phyloP scores from a whole-genome alignment of 176 grass and related monocot genomes.

The Thalia dealbata region DNA sequence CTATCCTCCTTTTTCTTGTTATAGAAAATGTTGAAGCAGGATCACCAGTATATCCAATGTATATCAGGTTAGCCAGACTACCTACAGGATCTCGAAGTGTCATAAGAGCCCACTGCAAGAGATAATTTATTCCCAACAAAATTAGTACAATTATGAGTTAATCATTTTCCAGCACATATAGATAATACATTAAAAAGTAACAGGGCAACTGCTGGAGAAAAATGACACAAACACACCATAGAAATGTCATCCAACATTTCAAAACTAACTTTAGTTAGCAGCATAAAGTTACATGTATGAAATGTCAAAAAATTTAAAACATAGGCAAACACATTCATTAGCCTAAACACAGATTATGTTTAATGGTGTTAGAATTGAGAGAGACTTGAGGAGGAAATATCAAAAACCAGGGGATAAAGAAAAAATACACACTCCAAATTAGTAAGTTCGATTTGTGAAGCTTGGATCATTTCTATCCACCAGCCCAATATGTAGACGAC shows the following conservation, averaged over 20 bases:
- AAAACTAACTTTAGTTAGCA: neutral
- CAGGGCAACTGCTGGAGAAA: too few relatives aligned
- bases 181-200: neutral
- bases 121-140: neutral
- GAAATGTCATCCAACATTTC: too few relatives aligned
- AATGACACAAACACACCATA: too few relatives aligned
- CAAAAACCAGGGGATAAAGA: too few relatives aligned
- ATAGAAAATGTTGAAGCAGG: conserved; percentile 60
- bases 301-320: neutral
- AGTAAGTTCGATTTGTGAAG: too few relatives aligned
- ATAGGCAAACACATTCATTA: too few relatives aligned
- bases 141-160: neutral
- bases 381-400: too few relatives aligned
- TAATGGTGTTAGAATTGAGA: too few relatives aligned
- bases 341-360: too few relatives aligned
- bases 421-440: too few relatives aligned
- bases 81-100: conserved; percentile 74
- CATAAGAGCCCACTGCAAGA: conserved; percentile 93
- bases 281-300: neutral
- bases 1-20: conserved; percentile 83
- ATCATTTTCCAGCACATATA: neutral
- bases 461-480: too few relatives aligned
- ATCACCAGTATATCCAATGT: conserved; percentile 76
- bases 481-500: too few relatives aligned
- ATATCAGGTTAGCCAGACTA: conserved; percentile 81